Conservation (phyloP, 192 early-diverging fungal species). For the Phlyctochytrium planicorne region DNA sequence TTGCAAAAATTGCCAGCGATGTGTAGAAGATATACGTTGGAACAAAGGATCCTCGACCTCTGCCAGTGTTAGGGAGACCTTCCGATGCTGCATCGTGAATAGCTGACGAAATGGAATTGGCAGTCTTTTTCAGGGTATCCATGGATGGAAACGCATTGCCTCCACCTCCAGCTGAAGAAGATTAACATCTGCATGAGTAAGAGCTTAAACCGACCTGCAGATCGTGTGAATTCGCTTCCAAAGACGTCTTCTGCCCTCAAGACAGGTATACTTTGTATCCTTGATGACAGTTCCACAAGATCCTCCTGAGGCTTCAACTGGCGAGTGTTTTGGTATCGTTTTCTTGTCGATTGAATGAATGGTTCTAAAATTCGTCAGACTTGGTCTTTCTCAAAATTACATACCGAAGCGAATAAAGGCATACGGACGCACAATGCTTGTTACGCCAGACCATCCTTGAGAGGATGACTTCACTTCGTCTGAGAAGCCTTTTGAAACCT, state of each 20-base stretch:
- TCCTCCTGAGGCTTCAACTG: slow-evolving; percentile 33
- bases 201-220: not conserved
- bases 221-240: slow-evolving; percentile 22
- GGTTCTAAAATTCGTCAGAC: slow-evolving; percentile 26
- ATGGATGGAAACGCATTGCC: not conserved
- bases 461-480: slow-evolving; percentile 19
- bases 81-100: not conserved
- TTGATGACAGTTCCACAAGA: slow-evolving; percentile 27
- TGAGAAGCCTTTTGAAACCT: slow-evolving; percentile 29
- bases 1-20: not conserved
- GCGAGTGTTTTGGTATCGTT: slow-evolving; percentile 43
- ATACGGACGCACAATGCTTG: slow-evolving; percentile 33
- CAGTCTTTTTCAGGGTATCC: not conserved
- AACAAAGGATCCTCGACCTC: not conserved
- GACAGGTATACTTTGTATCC: slow-evolving; percentile 21
- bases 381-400: not conserved
- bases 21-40: not conserved
- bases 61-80: not conserved
- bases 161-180: no score
- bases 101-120: not conserved
- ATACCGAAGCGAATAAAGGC: slow-evolving; percentile 44
- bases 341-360: slow-evolving; percentile 32
- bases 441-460: not conserved
- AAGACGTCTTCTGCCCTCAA: slow-evolving; percentile 31
- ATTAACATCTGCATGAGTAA: no score